Conservation (phyloP, 176 grass and related monocot species). For the Poa pratensis region DNA sequence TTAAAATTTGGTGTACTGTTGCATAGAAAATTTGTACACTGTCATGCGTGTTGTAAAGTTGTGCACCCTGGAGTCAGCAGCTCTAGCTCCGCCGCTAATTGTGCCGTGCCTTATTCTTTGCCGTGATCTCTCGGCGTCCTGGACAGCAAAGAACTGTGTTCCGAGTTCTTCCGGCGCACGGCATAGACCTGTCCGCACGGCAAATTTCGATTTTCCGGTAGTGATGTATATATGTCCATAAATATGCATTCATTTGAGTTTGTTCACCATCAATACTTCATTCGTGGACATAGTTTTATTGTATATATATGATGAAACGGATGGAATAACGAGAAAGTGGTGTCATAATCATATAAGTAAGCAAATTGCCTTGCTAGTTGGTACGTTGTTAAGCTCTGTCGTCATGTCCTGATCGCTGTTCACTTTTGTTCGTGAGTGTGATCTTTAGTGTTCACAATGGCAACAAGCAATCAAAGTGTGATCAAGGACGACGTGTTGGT, state of each 20-base stretch:
- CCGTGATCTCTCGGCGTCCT: no score
- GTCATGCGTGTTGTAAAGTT: no score
- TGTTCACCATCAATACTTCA: not conserved
- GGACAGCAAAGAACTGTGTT: no score
- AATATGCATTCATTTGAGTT: not conserved
- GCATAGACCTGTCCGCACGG: no score
- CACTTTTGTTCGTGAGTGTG: constrained; percentile 26
- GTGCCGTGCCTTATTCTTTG: no score
- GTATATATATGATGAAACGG: not conserved
- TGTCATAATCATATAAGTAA: constrained; percentile 28
- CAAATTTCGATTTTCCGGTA: no score
- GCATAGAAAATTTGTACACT: no score
- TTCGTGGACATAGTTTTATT: not conserved
- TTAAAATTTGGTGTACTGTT: no score
- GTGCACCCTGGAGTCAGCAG: no score
- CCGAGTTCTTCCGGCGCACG: no score
- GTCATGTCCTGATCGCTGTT: constrained; percentile 13
- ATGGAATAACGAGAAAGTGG: not conserved
- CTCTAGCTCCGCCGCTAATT: no score
- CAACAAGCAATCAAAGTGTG: constrained; percentile 50
- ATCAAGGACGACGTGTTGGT: not conserved
- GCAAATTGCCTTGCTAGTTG: constrained; percentile 31
- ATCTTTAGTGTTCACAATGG: constrained; percentile 66
- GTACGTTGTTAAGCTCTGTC: constrained; percentile 23
- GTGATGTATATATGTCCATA: not conserved